phyloP scores from a whole-genome alignment of 1,284 basidiomycete species.

The Cystobasidium sp. region DNA sequence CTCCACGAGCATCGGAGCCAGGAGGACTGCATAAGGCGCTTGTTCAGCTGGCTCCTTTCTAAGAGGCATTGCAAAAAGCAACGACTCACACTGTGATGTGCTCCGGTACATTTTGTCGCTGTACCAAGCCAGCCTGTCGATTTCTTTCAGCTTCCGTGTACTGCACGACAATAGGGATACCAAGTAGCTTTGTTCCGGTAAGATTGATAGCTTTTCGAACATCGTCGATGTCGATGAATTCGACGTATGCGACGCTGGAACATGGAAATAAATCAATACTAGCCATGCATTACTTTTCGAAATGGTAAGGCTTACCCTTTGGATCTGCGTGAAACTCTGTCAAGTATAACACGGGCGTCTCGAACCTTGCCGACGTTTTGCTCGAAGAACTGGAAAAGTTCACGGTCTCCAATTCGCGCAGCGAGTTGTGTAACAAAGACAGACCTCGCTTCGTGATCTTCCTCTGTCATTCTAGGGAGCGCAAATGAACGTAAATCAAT shows the following conservation, averaged over 20 bases:
- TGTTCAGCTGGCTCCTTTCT: neutral
- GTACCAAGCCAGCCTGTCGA: constrained; percentile 60
- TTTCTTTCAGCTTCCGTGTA: constrained; percentile 95
- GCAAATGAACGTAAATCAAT: neutral
- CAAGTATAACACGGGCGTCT: constrained; percentile 93
- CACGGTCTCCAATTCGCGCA: constrained; percentile 88
- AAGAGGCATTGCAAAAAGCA: neutral
- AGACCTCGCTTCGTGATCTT: constrained; percentile 78
- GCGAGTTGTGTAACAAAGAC: constrained; percentile 98
- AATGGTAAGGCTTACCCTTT: constrained; percentile 73
- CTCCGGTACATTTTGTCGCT: constrained; percentile 37
- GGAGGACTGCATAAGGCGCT: constrained; percentile 45
- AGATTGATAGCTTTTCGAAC: constrained; percentile 88
- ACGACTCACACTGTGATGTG: constrained; percentile 36
- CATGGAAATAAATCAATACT: constrained; percentile 42
- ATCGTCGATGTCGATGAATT: constrained; percentile 84
- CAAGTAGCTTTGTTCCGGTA: constrained; percentile 94
- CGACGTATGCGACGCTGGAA: constrained; percentile 87
- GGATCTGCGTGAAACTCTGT: constrained; percentile 86
- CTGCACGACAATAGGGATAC: constrained; percentile 93
- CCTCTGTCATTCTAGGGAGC: constrained; percentile 64
- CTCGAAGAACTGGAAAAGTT: constrained; percentile 98
- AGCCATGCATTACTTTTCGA: neutral
- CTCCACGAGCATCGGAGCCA: constrained; percentile 57
- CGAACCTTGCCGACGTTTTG: constrained; percentile 87